These are phyloP conservation scores for Saccharum officinarum DNA, from an alignment of 176 grass and related monocot species.

Conservation along the genomic window DNA sequence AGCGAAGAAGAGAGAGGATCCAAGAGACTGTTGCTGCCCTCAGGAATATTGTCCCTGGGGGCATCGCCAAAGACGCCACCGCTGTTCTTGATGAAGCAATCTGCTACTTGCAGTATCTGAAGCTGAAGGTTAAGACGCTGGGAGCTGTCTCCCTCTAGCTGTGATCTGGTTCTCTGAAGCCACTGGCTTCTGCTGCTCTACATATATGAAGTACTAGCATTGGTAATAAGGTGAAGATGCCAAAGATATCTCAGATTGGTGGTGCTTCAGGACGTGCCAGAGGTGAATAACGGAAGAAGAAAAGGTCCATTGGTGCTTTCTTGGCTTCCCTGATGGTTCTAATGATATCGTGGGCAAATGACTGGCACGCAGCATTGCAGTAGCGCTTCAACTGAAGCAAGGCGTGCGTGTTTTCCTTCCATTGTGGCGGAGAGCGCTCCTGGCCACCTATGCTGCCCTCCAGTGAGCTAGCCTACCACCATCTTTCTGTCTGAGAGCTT, in stretches of 20 bases:
- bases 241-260: not conserved
- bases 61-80: conserved; percentile 68
- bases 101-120: conserved; percentile 83
- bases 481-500: not conserved
- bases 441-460: not conserved
- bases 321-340: not conserved
- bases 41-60: conserved; percentile 82
- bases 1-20: conserved; percentile 73
- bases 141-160: conserved; percentile 53
- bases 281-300: not conserved
- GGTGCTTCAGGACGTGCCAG: not conserved
- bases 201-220: conserved; percentile 7
- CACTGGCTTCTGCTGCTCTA: not conserved
- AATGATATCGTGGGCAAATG: conserved; percentile 34
- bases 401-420: not conserved
- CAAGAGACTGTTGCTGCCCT: conserved; percentile 81
- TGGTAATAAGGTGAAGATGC: conserved; percentile 24
- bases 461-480: not conserved
- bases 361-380: not conserved
- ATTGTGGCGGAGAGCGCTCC: not conserved
- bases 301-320: conserved; percentile 9
- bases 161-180: not conserved
- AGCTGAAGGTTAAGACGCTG: conserved; percentile 80
- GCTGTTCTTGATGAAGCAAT: conserved; percentile 93
- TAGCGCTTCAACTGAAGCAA: not conserved